phyloP scores from a whole-genome alignment of 106 monocot species.

The Allium cepa region DNA sequence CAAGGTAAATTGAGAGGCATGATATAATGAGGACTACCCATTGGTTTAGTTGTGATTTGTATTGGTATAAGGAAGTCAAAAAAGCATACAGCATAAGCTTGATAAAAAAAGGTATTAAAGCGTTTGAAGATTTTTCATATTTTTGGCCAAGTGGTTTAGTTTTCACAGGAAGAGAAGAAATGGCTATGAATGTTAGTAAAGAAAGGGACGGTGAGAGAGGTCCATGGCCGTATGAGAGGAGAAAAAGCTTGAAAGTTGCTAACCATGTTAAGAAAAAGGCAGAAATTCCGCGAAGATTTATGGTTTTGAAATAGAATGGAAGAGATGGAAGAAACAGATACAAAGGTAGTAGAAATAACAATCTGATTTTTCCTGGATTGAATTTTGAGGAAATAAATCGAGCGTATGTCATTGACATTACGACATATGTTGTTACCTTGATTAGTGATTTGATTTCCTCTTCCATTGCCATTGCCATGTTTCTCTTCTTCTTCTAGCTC shows the following conservation, averaged over 20 bases:
- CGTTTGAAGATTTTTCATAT: no score
- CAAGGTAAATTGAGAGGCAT: constrained; percentile 37
- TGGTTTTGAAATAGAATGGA: constrained; percentile 51
- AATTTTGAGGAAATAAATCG: constrained; percentile 23
- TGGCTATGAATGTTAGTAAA: constrained; percentile 17
- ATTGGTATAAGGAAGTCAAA: constrained; percentile 21
- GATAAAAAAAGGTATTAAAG: not conserved
- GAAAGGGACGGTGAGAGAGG: constrained; percentile 55
- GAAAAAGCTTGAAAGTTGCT: constrained; percentile 74
- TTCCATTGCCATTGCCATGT: not conserved
- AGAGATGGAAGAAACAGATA: constrained; percentile 41
- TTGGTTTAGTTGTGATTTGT: constrained; percentile 9
- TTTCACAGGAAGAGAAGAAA: constrained; percentile 45
- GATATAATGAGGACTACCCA: constrained; percentile 18
- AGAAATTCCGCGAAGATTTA: constrained; percentile 51
- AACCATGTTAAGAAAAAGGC: constrained; percentile 80
- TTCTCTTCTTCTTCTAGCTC: not conserved
- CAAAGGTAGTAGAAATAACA: constrained; percentile 43
- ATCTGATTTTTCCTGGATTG: constrained; percentile 33
- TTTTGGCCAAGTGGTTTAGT: no score
- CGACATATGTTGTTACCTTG: constrained; percentile 3
- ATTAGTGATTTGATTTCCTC: constrained; percentile 7
- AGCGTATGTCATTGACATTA: constrained; percentile 33
- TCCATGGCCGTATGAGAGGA: constrained; percentile 55
- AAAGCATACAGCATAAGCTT: constrained; percentile 10